Base-by-base conservation (phyloP, 306 rosid genomes). In the Luffa aegyptiaca region DNA sequence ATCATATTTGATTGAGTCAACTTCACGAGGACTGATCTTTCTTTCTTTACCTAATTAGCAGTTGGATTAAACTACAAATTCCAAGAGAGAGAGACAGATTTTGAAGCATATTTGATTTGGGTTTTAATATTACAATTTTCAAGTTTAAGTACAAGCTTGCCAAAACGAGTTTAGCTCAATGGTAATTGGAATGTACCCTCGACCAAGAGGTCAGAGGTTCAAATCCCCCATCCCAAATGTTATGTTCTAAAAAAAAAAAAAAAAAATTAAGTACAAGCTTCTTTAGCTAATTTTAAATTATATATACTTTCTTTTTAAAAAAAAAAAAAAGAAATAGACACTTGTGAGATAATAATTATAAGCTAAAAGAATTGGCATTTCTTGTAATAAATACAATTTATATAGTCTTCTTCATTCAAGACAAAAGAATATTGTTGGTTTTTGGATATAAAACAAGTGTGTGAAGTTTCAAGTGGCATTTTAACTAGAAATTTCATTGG, bases 1-100 rank as follows among this genome's bases (percentile, higher is more conserved):
- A 52, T 75, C 48, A 14, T 52, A 75, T 75, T 35, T 51, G 58
- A 75, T 75, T 75, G 62, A 48, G 62, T 51, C 78, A 73, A 17
- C 78, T 52, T 75, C 48, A 75, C 35, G 48, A 52, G 79, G 63
- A 75, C 63, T 52, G 17, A 52, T 52, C 1, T 52, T 36, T 33
- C 42, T 68, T 17, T 21, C n/a, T 16, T 75, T 52, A 75, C 79
- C 63, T 75, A 75, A 75, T 51, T 35, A 51, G 61, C 48, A 51
- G 10, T 18, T 33, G 31, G 78, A 52, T 75, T 75, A 52, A 52
- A 33, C 8, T 73, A 49, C 61, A 73, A 48, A 46, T 45, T 46
- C 33, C 36, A 26, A 71, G 57, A 70, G 14, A 70, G 12, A 35
- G 17, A 35, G 48, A 35, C 31, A 26, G 16, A 75, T 46, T 26